A percentile compares a stretch with the other conserved stretches of the same genome.
phyloP scores from a whole-genome alignment of 306 rosid species.

The Sechiopsis laciniata region DNA sequence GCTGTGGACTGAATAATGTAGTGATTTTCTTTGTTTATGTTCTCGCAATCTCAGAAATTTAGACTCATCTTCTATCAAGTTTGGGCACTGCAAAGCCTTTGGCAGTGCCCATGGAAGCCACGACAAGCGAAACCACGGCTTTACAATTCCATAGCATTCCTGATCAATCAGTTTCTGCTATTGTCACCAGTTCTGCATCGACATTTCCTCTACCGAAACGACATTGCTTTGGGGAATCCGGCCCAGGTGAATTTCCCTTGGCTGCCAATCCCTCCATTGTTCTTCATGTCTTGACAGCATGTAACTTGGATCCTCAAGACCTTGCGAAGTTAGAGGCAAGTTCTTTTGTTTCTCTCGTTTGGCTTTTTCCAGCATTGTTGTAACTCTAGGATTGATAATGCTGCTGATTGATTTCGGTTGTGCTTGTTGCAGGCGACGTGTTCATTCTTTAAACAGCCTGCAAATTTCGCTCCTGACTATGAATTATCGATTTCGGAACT shows the following conservation, averaged over 20 bases:
- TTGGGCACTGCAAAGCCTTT: conserved; percentile 65
- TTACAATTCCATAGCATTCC: conserved; percentile 78
- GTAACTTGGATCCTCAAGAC: conserved; percentile 86
- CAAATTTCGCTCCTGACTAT: conserved; percentile 75
- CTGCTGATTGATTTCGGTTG: conserved; percentile 39
- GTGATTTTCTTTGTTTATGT: conserved; percentile 47
- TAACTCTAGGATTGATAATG: conserved; percentile 21
- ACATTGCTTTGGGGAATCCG: conserved; percentile 73
- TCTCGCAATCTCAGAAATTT: conserved; percentile 53
- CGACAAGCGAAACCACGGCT: conserved; percentile 79
- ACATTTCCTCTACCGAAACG: conserved; percentile 69
- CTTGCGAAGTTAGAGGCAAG: conserved; percentile 97
- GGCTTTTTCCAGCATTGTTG: conserved; percentile 11
- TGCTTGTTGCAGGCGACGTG: conserved; percentile 82
- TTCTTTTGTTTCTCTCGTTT: conserved; percentile 24
- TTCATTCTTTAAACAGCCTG: conserved; percentile 83
- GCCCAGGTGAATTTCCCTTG: conserved; percentile 92
- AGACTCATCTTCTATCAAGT: conserved; percentile 43
- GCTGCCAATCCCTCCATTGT: conserved; percentile 85
- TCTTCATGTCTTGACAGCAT: conserved; percentile 83
- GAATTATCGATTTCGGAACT: conserved; percentile 69
- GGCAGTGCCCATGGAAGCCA: conserved; percentile 99
- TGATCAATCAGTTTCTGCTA: conserved; percentile 72
- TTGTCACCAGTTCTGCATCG: conserved; percentile 48
- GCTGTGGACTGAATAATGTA: conserved; percentile 24